phyloP scores from a whole-genome alignment of 371 early-diverging fungal genomes.

The Mortierella sp. region DNA sequence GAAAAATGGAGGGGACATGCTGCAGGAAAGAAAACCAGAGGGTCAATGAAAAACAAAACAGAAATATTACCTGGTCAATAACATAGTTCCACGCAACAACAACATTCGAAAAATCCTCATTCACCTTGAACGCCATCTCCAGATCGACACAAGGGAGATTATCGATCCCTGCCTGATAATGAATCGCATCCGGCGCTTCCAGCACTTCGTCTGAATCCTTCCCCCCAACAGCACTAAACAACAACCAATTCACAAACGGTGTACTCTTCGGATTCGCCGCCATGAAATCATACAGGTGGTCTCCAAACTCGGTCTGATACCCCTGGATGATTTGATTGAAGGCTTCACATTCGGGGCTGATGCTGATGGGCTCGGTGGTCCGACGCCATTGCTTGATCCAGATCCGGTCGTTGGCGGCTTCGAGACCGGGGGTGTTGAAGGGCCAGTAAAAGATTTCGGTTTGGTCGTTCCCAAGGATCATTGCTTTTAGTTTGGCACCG shows the following conservation, averaged over 20 bases:
- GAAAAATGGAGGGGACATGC: not conserved
- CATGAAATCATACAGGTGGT: conserved; percentile 27
- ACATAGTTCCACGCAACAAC: conserved; percentile 30
- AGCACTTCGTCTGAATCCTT: conserved; percentile 14
- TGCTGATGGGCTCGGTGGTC: conserved; percentile 17
- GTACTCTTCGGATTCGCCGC: conserved; percentile 22
- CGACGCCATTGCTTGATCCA: conserved; percentile 58
- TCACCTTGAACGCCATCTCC: conserved; percentile 51
- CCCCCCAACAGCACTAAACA: conserved; percentile 2
- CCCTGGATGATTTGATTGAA: not conserved
- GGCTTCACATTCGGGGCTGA: not conserved
- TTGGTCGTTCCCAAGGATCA: conserved; percentile 45
- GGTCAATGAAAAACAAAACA: too few relatives aligned
- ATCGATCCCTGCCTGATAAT: conserved; percentile 53
- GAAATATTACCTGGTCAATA: conserved; percentile 19
- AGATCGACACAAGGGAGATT: conserved; percentile 30
- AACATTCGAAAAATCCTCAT: conserved; percentile 41
- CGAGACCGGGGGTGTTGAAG: conserved; percentile 28
- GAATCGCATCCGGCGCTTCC: conserved; percentile 58
- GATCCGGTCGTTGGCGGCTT: conserved; percentile 26
- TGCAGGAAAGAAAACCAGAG: too few relatives aligned
- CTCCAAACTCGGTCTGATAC: conserved; percentile 12
- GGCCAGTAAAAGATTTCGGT: conserved; percentile 60
- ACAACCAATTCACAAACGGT: conserved; percentile 22
- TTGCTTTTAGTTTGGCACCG: conserved; percentile 29